Evolutionary conservation across 2,329 filamentous ascomycete genomes (phyloP).

Genomic region (Fonsecaea pedrosoi): DNA sequence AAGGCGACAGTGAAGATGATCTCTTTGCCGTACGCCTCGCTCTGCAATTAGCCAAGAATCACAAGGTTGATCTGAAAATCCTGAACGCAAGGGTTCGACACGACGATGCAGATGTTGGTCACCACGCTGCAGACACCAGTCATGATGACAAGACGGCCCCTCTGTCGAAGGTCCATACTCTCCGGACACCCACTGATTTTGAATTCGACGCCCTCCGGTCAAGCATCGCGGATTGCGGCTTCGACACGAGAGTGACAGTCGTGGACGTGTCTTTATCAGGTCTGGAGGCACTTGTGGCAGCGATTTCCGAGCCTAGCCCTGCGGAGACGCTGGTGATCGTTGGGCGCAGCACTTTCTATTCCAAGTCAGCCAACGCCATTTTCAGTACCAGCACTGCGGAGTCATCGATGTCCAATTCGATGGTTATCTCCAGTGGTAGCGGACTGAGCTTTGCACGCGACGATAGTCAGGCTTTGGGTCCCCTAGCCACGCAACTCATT

Average conservation of each 20-base stretch:
- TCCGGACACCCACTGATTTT: slow-evolving; percentile 9
- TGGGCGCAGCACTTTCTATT: slow-evolving; percentile 13
- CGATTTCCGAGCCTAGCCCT: slow-evolving; percentile 39
- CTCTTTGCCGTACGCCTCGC: slow-evolving; percentile 78
- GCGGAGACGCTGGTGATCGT: slow-evolving; percentile 29
- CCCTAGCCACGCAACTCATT: slow-evolving; percentile 65
- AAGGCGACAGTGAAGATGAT: slow-evolving; percentile 79
- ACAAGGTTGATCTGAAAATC: slow-evolving; percentile 61
- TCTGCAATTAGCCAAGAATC: slow-evolving; percentile 81
- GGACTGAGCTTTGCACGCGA: slow-evolving; percentile 19
- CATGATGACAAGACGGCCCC: slow-evolving; percentile 4
- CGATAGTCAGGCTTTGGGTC: slow-evolving; percentile 50
- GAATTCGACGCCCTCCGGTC: slow-evolving; percentile 30
- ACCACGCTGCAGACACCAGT: neutral
- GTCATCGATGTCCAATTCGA: slow-evolving; percentile 11
- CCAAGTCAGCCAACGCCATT: neutral
- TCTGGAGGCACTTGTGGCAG: slow-evolving; percentile 47
- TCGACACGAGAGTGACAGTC: slow-evolving; percentile 21
- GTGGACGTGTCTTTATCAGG: slow-evolving; percentile 21
- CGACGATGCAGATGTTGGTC: slow-evolving; percentile 18
- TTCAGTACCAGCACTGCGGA: neutral
- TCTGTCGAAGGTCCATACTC: slow-evolving; percentile 1
- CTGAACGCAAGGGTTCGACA: slow-evolving; percentile 16
- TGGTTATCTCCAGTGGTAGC: neutral
- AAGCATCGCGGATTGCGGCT: slow-evolving; percentile 9